These are phyloP conservation scores for Erysimum cheiri DNA, from an alignment of 441 rosid species.

Conservation along the genomic window DNA sequence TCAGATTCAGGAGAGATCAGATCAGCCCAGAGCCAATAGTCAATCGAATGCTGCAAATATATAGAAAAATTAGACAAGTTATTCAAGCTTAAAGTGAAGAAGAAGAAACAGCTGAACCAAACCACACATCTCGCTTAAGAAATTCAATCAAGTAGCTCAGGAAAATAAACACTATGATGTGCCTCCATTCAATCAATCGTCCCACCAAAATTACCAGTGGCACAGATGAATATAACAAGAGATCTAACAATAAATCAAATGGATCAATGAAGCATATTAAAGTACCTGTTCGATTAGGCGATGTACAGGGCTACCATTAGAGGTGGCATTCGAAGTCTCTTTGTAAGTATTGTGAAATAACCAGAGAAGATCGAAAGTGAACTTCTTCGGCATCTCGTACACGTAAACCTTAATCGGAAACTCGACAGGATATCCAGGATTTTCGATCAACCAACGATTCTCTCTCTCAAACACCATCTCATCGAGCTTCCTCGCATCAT, in stretches of 20 bases:
- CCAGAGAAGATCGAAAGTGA: slow-evolving; percentile 84
- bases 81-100: background rate
- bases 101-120: slow-evolving; percentile 1
- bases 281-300: slow-evolving; percentile 89
- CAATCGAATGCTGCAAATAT: slow-evolving; percentile 80
- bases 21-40: slow-evolving; percentile 99
- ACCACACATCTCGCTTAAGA: background rate
- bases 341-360: slow-evolving; percentile 71
- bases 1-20: slow-evolving; percentile 77
- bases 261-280: slow-evolving; percentile 13
- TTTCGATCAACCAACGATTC: slow-evolving; percentile 49
- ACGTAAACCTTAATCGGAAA: slow-evolving; percentile 83
- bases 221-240: background rate
- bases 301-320: slow-evolving; percentile 98
- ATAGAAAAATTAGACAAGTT: background rate
- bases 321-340: slow-evolving; percentile 81
- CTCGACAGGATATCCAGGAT: slow-evolving; percentile 57
- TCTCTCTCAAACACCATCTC: slow-evolving; percentile 52
- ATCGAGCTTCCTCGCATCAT: slow-evolving; percentile 53
- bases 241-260: background rate
- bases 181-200: background rate
- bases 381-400: slow-evolving; percentile 88
- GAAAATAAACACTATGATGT: background rate
- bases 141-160: slow-evolving; percentile 13
- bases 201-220: slow-evolving; percentile 5